phyloP scores from a whole-genome alignment of 1,284 basidiomycete genomes.

The Fomitiporia mediterranea region DNA sequence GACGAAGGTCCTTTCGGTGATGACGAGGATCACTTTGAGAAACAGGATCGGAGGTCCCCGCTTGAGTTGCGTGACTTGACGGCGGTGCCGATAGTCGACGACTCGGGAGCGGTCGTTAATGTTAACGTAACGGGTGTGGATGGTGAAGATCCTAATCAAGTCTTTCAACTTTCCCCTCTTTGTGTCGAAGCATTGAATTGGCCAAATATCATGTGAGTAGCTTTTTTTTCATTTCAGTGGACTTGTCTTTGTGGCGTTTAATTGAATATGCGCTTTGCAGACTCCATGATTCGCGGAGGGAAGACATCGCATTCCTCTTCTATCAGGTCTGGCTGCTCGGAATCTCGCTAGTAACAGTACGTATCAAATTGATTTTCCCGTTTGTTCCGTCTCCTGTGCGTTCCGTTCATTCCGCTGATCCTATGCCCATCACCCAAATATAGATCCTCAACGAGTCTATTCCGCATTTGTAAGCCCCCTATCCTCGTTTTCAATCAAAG shows the following conservation, averaged over 20 bases:
- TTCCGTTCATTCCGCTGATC: not conserved
- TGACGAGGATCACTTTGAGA: not conserved
- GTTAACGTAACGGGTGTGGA: conserved; percentile 3
- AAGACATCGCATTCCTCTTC: conserved; percentile 22
- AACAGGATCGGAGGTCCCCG: not conserved
- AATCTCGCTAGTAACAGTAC: conserved; percentile 21
- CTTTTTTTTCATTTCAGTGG: not conserved
- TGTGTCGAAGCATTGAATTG: conserved; percentile 14
- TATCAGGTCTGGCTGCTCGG: conserved; percentile 26
- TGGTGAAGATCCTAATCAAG: not conserved
- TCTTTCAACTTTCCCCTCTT: conserved; percentile 2
- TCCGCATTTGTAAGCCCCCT: conserved; percentile 20
- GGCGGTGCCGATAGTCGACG: not conserved
- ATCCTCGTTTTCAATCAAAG: not conserved
- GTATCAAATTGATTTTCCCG: not conserved
- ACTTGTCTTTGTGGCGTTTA: not conserved
- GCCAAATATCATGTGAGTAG: conserved; percentile 13
- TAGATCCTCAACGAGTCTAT: conserved; percentile 21
- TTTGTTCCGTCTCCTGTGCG: not conserved
- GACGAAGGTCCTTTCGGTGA: not conserved
- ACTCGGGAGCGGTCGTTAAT: not conserved
- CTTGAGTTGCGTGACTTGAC: not conserved
- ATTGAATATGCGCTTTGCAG: no score
- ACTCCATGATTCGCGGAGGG: conserved; percentile 21
- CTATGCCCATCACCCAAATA: not conserved